Evolutionary conservation across 208 protist genomes (phyloP).

Genomic region (Leishmania tropica): DNA sequence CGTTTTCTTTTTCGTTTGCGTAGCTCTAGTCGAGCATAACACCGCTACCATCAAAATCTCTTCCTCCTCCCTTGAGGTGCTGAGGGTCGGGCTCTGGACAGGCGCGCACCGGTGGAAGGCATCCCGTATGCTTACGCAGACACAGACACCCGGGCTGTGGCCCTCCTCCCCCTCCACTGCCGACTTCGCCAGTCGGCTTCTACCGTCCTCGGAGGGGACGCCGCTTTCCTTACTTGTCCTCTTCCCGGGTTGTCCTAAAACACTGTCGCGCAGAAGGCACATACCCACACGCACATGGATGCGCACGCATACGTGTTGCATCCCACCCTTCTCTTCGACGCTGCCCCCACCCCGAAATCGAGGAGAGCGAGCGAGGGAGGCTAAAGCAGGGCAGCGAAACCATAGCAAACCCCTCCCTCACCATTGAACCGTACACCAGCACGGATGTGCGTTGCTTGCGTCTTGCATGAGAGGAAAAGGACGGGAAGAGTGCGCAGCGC

Average conservation of each 20-base stretch:
- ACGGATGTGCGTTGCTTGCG: neutral
- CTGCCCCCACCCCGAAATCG: neutral
- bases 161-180: neutral
- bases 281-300: conserved; percentile 8
- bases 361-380: neutral
- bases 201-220: neutral
- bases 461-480: too few relatives aligned
- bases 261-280: neutral
- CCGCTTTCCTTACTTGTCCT: neutral
- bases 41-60: neutral
- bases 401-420: neutral
- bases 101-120: neutral
- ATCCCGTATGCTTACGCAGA: neutral
- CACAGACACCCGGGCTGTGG: neutral
- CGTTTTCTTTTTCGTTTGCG: neutral
- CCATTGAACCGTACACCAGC: neutral
- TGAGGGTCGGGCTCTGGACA: neutral
- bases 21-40: neutral
- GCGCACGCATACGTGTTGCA: conserved; percentile 2
- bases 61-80: neutral
- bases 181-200: neutral
- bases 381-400: too few relatives aligned
- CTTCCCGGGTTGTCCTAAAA: neutral
- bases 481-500: too few relatives aligned
- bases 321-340: conserved; percentile 20